Base-by-base conservation (phyloP, 768 basidiomycete genomes). In the Leccinum longicurvipes region DNA sequence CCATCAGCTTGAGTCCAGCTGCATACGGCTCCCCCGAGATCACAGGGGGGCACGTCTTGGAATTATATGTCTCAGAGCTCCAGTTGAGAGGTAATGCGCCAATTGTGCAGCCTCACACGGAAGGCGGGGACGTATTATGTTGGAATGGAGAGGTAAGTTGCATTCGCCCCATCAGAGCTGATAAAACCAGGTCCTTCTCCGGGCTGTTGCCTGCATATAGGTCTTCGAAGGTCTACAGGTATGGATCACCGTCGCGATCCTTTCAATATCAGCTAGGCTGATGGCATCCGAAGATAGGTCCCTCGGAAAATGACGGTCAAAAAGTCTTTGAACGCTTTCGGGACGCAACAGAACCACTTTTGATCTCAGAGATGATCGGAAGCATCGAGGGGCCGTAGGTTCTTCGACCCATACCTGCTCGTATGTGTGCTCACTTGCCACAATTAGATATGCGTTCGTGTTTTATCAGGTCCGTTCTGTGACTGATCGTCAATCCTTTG, bases 181-280 rank as follows among this genome's bases (percentile, higher is more conserved):
- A 56, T 51, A 21, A 6, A 29, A 48, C 39, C 19, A 17, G 12
- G 28, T 50, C 41, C 42, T 50, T 34, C 10, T n/a, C n/a, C n/a
- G n/a, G n/a, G n/a, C n/a, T 4, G 17, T 48, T 42, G 29, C 36
- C 2, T 42, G 17, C 15, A 17, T 12, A 41, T 42, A 83, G 82
- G 77, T 93, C 25, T 94, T 95, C 60, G 85, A 89, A 60, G 92
- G 92, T 6, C 63, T 91, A n/a, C 75, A 87, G 69, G 91, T 89
- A 52, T 54, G 78, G 9, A 29, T 57, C 36, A 17, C 25, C 21
- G 6, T 1, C 12, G 12, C 32, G n/a, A 48, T 23, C 46, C 7
- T 25, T 23, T 39, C 32, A 32, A 49, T 19, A 32, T 49, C 19
- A 8, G 11, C 21, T 23, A 52, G 23, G 39, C 54, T 60, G 51